Conservation (phyloP, 2,329 filamentous ascomycete species). For the Calonectria naviculata region DNA sequence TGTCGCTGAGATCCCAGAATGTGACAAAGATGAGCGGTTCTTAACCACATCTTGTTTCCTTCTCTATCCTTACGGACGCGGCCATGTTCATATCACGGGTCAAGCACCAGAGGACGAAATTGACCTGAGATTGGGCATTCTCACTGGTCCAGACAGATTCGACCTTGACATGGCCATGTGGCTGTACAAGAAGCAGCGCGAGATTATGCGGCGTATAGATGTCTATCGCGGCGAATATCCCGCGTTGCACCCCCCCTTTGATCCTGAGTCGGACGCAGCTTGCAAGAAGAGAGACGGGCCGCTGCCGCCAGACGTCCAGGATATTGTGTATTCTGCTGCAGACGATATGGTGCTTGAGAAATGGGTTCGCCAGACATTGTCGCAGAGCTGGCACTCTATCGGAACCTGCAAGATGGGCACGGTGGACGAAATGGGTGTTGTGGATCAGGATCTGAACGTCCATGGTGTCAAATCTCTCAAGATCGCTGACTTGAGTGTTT, state of each 20-base stretch:
- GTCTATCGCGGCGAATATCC: slow-evolving; percentile 62
- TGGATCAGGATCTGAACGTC: slow-evolving; percentile 49
- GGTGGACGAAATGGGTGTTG: slow-evolving; percentile 51
- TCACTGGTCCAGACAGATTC: slow-evolving; percentile 64
- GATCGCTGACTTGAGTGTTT: slow-evolving; percentile 51
- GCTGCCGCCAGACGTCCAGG: slow-evolving; percentile 43
- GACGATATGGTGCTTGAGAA: slow-evolving; percentile 61
- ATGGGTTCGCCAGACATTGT: slow-evolving; percentile 52
- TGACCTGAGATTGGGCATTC: slow-evolving; percentile 68
- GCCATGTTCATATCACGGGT: slow-evolving; percentile 68
- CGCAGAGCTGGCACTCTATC: slow-evolving; percentile 57
- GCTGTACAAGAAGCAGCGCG: slow-evolving; percentile 73
- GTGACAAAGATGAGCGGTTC: slow-evolving; percentile 57
- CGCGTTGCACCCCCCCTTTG: slow-evolving; percentile 56
- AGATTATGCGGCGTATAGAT: slow-evolving; percentile 67
- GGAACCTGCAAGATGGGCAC: slow-evolving; percentile 58
- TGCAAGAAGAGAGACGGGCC: slow-evolving; percentile 57
- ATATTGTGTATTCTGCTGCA: slow-evolving; percentile 60
- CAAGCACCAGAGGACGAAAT: slow-evolving; percentile 53
- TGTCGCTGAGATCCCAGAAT: slow-evolving; percentile 50
- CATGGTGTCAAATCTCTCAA: slow-evolving; percentile 55
- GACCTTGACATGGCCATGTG: slow-evolving; percentile 71
- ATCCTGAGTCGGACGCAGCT: slow-evolving; percentile 51
- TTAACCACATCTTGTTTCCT: slow-evolving; percentile 61
- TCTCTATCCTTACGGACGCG: slow-evolving; percentile 61